Evolutionary conservation across 1,284 basidiomycete species (phyloP).

Genomic region (Malassezia restricta): DNA sequence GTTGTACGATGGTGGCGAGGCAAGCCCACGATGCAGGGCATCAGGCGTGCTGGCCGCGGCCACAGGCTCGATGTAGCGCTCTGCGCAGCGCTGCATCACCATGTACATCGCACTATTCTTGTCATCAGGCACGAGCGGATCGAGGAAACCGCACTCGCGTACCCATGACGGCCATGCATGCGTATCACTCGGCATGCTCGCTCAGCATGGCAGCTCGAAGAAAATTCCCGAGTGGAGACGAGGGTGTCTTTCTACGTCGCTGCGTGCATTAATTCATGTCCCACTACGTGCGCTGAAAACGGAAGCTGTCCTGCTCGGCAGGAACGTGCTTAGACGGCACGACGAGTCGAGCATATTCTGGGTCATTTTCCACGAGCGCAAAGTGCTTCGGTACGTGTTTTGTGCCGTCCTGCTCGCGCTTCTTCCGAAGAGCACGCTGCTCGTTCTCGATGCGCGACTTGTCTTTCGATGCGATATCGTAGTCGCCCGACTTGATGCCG

Average conservation of each 20-base stretch:
- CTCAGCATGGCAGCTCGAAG: not conserved
- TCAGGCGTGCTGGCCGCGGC: not conserved
- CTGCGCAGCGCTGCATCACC: constrained; percentile 1
- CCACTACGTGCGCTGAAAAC: not conserved
- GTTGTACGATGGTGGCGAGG: not conserved
- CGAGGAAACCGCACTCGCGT: not conserved
- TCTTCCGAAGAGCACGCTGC: constrained; percentile 73
- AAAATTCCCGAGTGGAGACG: not conserved
- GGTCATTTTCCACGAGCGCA: constrained; percentile 41
- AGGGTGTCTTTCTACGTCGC: too few relatives aligned
- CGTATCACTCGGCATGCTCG: not conserved
- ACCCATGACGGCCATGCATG: constrained; percentile 8
- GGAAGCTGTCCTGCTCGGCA: constrained; percentile 26
- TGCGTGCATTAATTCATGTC: not conserved
- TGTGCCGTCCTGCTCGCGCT: constrained; percentile 62
- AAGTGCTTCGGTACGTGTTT: constrained; percentile 55
- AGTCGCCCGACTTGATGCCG: constrained; percentile 81
- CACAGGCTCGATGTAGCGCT: constrained; percentile 7
- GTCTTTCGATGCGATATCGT: constrained; percentile 75
- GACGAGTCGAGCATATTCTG: constrained; percentile 40
- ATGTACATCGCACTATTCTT: not conserved
- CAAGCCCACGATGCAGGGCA: not conserved
- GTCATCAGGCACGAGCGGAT: not conserved
- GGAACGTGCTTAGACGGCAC: constrained; percentile 32
- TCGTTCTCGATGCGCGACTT: constrained; percentile 93